phyloP scores from a whole-genome alignment of 805 yeast species.

The Zygosaccharomyces bisporus region DNA sequence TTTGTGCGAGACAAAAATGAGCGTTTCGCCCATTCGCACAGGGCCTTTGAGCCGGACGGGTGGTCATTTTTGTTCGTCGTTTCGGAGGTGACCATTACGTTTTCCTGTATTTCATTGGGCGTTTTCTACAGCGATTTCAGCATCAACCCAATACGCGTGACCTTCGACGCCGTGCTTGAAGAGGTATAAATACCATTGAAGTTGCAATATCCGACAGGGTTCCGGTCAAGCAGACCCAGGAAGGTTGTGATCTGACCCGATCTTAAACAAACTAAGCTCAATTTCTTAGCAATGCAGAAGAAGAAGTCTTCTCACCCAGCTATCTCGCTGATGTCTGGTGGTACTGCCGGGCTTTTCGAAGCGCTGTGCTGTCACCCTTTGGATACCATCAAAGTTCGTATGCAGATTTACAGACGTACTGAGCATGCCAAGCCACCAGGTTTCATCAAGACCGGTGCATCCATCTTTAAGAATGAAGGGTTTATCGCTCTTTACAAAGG shows the following conservation, averaged over 20 bases:
- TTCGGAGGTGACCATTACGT: not conserved
- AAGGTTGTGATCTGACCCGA: not conserved
- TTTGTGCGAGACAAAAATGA: constrained; percentile 1
- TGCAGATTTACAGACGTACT: constrained; percentile 79
- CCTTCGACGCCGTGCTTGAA: constrained; percentile 2
- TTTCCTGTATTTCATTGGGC: constrained; percentile 5
- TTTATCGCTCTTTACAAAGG: constrained; percentile 89
- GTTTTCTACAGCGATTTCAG: constrained; percentile 6
- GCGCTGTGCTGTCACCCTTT: constrained; percentile 98
- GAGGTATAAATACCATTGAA: not conserved
- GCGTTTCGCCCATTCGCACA: not conserved
- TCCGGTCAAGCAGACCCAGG: not conserved
- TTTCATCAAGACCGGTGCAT: constrained; percentile 73
- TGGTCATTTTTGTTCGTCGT: not conserved
- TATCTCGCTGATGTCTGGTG: constrained; percentile 83
- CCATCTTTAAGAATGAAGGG: constrained; percentile 75
- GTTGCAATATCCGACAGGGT: not conserved
- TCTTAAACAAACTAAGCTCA: not conserved
- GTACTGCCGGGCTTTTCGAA: constrained; percentile 94
- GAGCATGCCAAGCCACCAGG: constrained; percentile 78
- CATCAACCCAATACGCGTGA: constrained; percentile 1
- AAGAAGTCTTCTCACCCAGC: constrained; percentile 43
- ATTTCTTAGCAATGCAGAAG: constrained; percentile 25
- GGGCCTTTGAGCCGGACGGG: constrained; percentile 3
- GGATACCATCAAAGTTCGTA: constrained; percentile 94